These are phyloP conservation scores for Coemansia sp. DNA, from an alignment of 192 early-diverging fungal species.

Conservation along the genomic window DNA sequence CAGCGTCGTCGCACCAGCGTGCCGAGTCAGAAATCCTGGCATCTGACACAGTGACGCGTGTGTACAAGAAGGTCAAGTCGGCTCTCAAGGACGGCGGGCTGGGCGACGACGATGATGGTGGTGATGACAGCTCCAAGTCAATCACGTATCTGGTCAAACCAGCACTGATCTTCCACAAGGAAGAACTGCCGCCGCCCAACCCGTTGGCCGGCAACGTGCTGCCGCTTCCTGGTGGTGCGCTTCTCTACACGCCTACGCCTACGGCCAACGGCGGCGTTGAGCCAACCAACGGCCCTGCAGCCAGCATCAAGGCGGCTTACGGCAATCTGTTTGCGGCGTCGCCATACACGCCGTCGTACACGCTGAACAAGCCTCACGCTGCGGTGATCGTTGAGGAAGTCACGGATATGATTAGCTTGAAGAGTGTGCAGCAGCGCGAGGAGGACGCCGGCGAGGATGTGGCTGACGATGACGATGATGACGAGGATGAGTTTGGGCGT, in stretches of 20 bases:
- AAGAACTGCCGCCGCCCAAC: slow-evolving; percentile 48
- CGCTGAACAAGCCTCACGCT: slow-evolving; percentile 47
- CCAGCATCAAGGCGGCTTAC: slow-evolving; percentile 48
- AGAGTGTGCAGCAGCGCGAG: slow-evolving; percentile 40
- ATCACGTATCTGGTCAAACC: slow-evolving; percentile 48
- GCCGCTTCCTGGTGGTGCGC: slow-evolving; percentile 43
- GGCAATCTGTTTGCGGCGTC: slow-evolving; percentile 46
- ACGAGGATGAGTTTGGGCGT: slow-evolving; percentile 40
- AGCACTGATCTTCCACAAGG: slow-evolving; percentile 50
- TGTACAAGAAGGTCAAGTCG: slow-evolving; percentile 49
- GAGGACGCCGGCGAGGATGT: slow-evolving; percentile 41
- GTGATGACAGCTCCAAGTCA: slow-evolving; percentile 31
- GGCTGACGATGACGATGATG: slow-evolving; percentile 17
- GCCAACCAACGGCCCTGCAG: slow-evolving; percentile 29
- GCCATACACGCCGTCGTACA: slow-evolving; percentile 47
- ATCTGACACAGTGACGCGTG: slow-evolving; percentile 41
- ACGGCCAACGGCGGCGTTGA: slow-evolving; percentile 24
- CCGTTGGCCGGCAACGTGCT: slow-evolving; percentile 43
- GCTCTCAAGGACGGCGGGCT: slow-evolving; percentile 46
- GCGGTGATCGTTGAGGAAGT: slow-evolving; percentile 48
- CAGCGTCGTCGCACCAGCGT: slow-evolving; percentile 37
- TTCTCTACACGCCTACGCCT: slow-evolving; percentile 44
- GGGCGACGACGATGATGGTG: slow-evolving; percentile 39
- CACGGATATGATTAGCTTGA: slow-evolving; percentile 40
- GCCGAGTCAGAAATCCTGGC: slow-evolving; percentile 45